Conservation (phyloP, 257 asterid species). For the Lavandula angustifolia region DNA sequence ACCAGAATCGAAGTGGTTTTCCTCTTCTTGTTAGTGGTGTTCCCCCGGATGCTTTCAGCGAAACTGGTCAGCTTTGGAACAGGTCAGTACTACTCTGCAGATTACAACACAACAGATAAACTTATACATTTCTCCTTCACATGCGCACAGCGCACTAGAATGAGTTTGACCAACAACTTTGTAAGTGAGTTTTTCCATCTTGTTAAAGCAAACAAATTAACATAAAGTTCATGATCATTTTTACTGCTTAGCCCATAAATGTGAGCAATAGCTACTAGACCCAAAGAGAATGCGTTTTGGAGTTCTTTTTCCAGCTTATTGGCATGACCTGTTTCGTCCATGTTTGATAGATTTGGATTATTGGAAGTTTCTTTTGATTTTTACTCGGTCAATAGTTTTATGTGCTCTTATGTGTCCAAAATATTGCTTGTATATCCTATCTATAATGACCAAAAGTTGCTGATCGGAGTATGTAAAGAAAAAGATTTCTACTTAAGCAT, state of each 20-base stretch:
- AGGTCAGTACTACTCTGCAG: conserved; percentile 53
- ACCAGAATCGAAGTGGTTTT: conserved; percentile 72
- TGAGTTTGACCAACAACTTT: too few relatives aligned
- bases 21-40: conserved; percentile 95
- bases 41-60: conserved; percentile 98
- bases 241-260: background rate
- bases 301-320: background rate
- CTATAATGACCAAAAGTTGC: conserved; percentile 6
- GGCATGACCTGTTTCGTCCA: conserved; percentile 9
- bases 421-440: conserved; percentile 7
- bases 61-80: conserved; percentile 98
- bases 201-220: too few relatives aligned
- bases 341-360: conserved; percentile 4
- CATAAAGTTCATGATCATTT: background rate
- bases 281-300: background rate
- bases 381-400: conserved; percentile 8
- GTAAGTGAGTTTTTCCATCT: too few relatives aligned
- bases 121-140: too few relatives aligned
- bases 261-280: conserved; percentile 1
- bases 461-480: conserved; percentile 11
- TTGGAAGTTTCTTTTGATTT: conserved; percentile 21
- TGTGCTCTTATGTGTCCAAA: background rate
- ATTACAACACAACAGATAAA: background rate
- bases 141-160: too few relatives aligned
- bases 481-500: background rate